Base-by-base conservation (phyloP, 345 rosid species). In the Eutrema yunnanense region DNA sequence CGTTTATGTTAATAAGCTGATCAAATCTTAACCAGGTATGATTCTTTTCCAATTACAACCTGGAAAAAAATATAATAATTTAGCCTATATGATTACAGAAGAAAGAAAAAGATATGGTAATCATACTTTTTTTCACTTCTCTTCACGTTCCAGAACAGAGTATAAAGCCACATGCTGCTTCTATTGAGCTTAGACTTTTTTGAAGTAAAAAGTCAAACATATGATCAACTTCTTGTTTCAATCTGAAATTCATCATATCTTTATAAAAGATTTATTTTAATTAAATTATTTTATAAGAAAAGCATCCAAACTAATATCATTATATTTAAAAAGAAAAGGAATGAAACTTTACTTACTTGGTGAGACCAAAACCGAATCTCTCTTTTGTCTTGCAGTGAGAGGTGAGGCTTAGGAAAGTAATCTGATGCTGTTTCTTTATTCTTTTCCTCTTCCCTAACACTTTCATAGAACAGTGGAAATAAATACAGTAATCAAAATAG, bases 101-200 rank as follows among this genome's bases (percentile, higher is more conserved):
- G 55, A 71, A 67, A 22, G 6, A 65, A 33, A 47, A 66, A 64
- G 71, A 70, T 76, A 71, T 49, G 67, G 30, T 13, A 65, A 49
- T 38, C 67, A 56, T 57, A 49, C 38, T 14, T 56, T 11, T 56
- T 54, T 71, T 71, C 76, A 77, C 76, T 53, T 71, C 76, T 77
- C 56, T 71, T 77, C 80, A 77, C 80, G 80, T 77, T 77, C 62
- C 56, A 65, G 34, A 71, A 50, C 76, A 71, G 75, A 63, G 71
- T 65, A 43, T 43, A 58, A 32, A 3, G 55, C 76, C 76, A 77
- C 80, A 71, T 77, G 80, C 72, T 76, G 46, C n/a, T 13, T 62
- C 44, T 44, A 67, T 38, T 9, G 26, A 76, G 64, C 60, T 69
- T 69, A 54, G 79, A 62, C 74, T 37, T 69, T 62, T 58, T 38